Base-by-base conservation (phyloP, 352 stramenopile species). In the Pythium myriotylum region DNA sequence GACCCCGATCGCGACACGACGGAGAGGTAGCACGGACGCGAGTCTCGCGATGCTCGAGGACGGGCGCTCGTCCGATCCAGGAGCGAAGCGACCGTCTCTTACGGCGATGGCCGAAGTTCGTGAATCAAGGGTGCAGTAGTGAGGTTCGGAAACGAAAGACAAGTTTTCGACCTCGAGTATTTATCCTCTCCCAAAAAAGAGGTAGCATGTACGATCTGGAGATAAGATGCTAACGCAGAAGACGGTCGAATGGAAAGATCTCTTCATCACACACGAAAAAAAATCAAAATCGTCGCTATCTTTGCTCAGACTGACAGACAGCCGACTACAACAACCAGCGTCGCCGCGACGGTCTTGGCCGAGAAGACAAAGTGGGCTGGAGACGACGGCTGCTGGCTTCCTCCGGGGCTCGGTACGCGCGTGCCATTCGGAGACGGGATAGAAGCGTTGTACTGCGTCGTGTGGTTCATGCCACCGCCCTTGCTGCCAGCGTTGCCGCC, bases 31-130 rank as follows among this genome's bases (percentile, higher is more conserved):
- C 57, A 71, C 63, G 4, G 55, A 70, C 42, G 42, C 50, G 9
- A 67, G 59, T 29, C 17, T 71, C 17, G 63, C 63, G 10, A 71
- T 71, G 35, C 63, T 71, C 2, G 63, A 71, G 24, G 56, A 66
- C 23, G 63, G 52, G 1, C 57, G 56, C 2, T 7, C 16, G 26
- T 66, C 63, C n/a, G 63, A 66, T 9, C 19, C 40, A 10, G 19
- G 10, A 45, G 16, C 39, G 26, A 43, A 47, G 46, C 56, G 3
- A 50, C 54, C 10, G 39, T 45, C 20, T 23, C 29, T 35, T 10
- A 35, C 48, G 14, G 33, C 23, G 3, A 60, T 64, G 41, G 39
- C 19, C 4, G 54, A 69, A 43, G 62, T 48, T n/a, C 39, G 48
- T 6, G 47, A 59, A 27, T 16, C 45, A 24, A 33, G 48, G 17